phyloP scores from a whole-genome alignment of 306 rosid species.

The Inga laurina region DNA sequence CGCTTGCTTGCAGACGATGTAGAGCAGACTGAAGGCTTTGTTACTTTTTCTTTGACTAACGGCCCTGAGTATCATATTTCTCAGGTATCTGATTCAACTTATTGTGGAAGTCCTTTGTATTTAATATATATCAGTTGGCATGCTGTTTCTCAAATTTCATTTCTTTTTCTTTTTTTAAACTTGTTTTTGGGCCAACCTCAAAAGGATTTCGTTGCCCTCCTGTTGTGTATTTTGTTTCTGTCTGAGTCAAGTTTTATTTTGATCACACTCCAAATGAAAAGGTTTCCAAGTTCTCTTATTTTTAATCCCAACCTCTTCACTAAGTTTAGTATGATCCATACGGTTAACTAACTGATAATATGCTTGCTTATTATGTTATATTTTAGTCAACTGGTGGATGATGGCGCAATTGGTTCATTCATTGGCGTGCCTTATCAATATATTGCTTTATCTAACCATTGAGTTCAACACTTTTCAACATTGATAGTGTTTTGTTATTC shows the following conservation, averaged over 20 bases:
- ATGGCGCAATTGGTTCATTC: not conserved
- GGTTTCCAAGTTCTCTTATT: not conserved
- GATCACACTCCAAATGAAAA: not conserved
- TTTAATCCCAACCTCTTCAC: slow-evolving; percentile 1
- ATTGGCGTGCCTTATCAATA: not conserved
- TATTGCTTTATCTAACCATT: not conserved
- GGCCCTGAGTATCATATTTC: slow-evolving; percentile 96
- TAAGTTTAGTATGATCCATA: not conserved
- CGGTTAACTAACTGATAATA: not conserved
- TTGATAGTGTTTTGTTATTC: not conserved
- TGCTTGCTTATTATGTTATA: not conserved
- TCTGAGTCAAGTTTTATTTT: not conserved
- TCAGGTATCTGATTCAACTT: slow-evolving; percentile 63
- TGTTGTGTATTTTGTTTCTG: slow-evolving; percentile 1
- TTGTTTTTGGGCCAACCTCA: not conserved
- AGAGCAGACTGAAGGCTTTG: slow-evolving; percentile 77
- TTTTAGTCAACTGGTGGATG: not conserved
- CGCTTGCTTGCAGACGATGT: slow-evolving; percentile 58
- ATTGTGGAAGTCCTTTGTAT: slow-evolving; percentile 16
- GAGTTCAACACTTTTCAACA: slow-evolving; percentile 6
- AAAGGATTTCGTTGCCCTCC: not conserved
- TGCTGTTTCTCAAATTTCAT: not conserved
- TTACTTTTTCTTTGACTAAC: slow-evolving; percentile 83
- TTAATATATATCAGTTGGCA: not conserved
- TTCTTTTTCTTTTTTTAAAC: not conserved